Percentiles rank a stretch among this genome's conserved stretches.
These are phyloP conservation scores for Ganoderma leucocontextum DNA, from an alignment of 1,284 basidiomycete species.

Conservation along the genomic window DNA sequence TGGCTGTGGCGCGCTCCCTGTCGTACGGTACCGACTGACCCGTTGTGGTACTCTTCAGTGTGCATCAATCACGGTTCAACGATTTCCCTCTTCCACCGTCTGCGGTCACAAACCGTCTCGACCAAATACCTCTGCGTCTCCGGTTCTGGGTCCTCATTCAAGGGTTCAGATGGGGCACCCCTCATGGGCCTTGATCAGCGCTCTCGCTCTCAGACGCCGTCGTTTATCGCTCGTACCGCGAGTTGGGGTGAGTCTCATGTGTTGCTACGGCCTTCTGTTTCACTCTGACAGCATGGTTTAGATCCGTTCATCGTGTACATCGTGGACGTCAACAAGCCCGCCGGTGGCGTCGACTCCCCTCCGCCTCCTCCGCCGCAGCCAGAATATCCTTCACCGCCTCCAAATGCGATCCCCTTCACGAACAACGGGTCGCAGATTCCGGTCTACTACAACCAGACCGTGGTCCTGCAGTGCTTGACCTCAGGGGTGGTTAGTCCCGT, in stretches of 20 bases:
- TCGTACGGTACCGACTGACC: slow-evolving; percentile 15
- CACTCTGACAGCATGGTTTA: slow-evolving; percentile 40
- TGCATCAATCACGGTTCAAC: slow-evolving; percentile 96
- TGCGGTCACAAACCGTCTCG: slow-evolving; percentile 93
- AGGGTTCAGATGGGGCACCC: slow-evolving; percentile 88
- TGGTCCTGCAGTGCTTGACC: slow-evolving; percentile 93
- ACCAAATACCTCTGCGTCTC: slow-evolving; percentile 97
- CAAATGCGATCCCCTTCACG: slow-evolving; percentile 86
- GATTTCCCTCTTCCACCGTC: slow-evolving; percentile 93
- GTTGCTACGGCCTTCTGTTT: slow-evolving; percentile 18
- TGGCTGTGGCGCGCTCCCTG: slow-evolving; percentile 16
- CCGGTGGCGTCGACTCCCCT: slow-evolving; percentile 76
- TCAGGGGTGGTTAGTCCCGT: slow-evolving; percentile 94
- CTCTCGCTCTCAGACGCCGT: slow-evolving; percentile 75
- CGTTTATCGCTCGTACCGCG: slow-evolving; percentile 85
- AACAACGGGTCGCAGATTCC: slow-evolving; percentile 82
- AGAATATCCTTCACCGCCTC: slow-evolving; percentile 89
- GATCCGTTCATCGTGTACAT: slow-evolving; percentile 98
- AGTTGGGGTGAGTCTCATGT: slow-evolving; percentile 72
- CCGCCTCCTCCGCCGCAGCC: slow-evolving; percentile 82
- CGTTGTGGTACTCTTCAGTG: slow-evolving; percentile 56
- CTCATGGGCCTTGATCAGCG: slow-evolving; percentile 84
- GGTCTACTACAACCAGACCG: slow-evolving; percentile 96
- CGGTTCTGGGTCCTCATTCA: slow-evolving; percentile 88
- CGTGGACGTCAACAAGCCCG: slow-evolving; percentile 84